Evolutionary conservation across 306 rosid genomes (phyloP), one percentile per base, ranked within the genome.

Genomic region (Gleditsia sinensis): DNA sequence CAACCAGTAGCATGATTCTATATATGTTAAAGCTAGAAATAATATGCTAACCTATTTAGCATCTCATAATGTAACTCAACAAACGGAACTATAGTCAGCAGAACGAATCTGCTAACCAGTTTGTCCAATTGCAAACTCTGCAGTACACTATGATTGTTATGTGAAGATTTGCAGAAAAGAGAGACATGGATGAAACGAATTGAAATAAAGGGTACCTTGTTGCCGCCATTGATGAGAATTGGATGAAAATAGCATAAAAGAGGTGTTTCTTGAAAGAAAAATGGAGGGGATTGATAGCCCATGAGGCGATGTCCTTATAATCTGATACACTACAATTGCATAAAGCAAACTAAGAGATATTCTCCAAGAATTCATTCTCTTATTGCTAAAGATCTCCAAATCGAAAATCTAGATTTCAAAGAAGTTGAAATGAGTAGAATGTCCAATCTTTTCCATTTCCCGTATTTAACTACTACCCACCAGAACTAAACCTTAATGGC

Each of bases 1-100:
- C 3, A 14, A 2, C 67, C 30, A 54, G 53, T 65, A 40, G 61
- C 11, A 23, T 36, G 23, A 43, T 24, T 60, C 32, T 42, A 23
- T 46, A 33, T 43, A 54, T 51, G 60, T 46, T 60, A 21, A 74
- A 58, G 67, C 19, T 11, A 60, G 62, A 24, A 75, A 63, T 39
- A 67, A 42, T 72, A 6, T 62, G 75, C 66, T 74, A 78, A 94
- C 98, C 98, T 91, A 86, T 94, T 88, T 79, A 94, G 67, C 92
- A 94, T 89, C 91, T 89, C 97, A 48, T 77, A 94, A 80, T 94
- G 98, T 78, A 89, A 85, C 83, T 89, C 96, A 72, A 94, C 89
- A 85, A 89, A 94, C 53, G 98, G 97, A 84, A 79, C 83, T 80
- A 85, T 91, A 3, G 98, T 88, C 72, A 94, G 85, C 64, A 91